phyloP scores from a whole-genome alignment of 108 stramenopile genomes.

The Nitzschia sp. region DNA sequence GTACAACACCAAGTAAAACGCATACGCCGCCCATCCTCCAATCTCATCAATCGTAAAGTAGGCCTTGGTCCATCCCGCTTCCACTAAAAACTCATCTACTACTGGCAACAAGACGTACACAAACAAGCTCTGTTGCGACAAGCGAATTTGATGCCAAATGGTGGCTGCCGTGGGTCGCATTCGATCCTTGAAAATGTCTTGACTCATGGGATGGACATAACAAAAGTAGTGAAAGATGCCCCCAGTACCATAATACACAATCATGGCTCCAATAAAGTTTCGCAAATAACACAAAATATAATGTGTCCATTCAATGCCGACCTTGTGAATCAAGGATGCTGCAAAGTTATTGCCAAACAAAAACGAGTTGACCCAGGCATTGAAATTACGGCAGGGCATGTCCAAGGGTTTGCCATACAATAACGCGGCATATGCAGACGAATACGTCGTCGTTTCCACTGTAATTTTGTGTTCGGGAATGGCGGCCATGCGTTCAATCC shows the following conservation, averaged over 20 bases:
- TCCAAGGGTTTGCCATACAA: constrained; percentile 43
- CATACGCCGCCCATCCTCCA: constrained; percentile 66
- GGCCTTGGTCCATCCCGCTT: constrained; percentile 67
- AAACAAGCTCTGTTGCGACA: constrained; percentile 71
- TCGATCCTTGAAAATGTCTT: constrained; percentile 50
- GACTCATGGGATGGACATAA: constrained; percentile 57
- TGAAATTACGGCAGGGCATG: constrained; percentile 63
- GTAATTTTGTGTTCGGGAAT: constrained; percentile 21
- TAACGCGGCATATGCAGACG: constrained; percentile 57
- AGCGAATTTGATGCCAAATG: constrained; percentile 77
- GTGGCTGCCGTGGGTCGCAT: constrained; percentile 46
- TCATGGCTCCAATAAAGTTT: constrained; percentile 56
- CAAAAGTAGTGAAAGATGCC: constrained; percentile 63
- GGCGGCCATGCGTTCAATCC: constrained; percentile 53
- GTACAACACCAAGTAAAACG: constrained; percentile 60
- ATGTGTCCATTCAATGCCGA: constrained; percentile 46
- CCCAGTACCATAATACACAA: constrained; percentile 71
- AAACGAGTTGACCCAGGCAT: constrained; percentile 65
- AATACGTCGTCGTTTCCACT: constrained; percentile 26
- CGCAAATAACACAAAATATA: constrained; percentile 67
- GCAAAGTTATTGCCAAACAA: constrained; percentile 39
- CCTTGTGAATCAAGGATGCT: constrained; percentile 25
- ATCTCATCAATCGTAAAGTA: constrained; percentile 79
- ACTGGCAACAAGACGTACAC: constrained; percentile 81
- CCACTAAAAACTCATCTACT: constrained; percentile 78